Base-by-base conservation (phyloP, 2,329 filamentous ascomycete genomes). In the Talaromyces sp. region DNA sequence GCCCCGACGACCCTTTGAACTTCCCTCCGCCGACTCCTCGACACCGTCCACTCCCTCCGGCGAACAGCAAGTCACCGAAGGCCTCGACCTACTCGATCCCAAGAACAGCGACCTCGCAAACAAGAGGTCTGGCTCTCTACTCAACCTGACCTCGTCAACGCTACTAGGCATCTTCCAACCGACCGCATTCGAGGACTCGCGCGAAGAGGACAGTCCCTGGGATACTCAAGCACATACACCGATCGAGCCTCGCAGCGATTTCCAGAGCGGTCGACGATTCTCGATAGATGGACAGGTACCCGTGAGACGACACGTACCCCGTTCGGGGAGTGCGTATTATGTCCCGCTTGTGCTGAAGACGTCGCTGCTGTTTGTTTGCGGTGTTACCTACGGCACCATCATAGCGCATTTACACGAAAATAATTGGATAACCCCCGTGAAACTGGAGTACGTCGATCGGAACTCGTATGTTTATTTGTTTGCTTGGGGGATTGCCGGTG, bases 81-180 rank as follows among this genome's bases (percentile, higher is more conserved):
- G 43, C 24, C 50, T 74, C 8, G 76, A 79, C 24, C 66, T 76
- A 7, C 70, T 80, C 35, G 74, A 72, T 45, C 68, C 73, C 27
- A 77, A 75, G 35, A 72, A 75, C 69, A 50, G 71, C 68, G 64
- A 65, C 13, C 39, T 75, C 71, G 68, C 76, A 69, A 82, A 87
- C 69, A 89, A 85, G 73, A 87, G 91, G 65, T 90, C 89, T 27
- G 87, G 90, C 69, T 97, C 92, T 10, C 86, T 92, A 65, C 82
- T 93, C 73, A 96, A 97, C 75, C 84, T 99, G 66, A 97, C 92
- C 3, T 89, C 91, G 10, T 93, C 92, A 2, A 97, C 95, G 0
- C 85, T 99, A 5, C 91, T 90, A 70, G 94, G 95, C 63, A 99
- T 99, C 72, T 99, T 96, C 81, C 88, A 88, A 11, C 88, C 87